Conservation (phyloP, 331 rosid species). For the Pyrus hybrid region DNA sequence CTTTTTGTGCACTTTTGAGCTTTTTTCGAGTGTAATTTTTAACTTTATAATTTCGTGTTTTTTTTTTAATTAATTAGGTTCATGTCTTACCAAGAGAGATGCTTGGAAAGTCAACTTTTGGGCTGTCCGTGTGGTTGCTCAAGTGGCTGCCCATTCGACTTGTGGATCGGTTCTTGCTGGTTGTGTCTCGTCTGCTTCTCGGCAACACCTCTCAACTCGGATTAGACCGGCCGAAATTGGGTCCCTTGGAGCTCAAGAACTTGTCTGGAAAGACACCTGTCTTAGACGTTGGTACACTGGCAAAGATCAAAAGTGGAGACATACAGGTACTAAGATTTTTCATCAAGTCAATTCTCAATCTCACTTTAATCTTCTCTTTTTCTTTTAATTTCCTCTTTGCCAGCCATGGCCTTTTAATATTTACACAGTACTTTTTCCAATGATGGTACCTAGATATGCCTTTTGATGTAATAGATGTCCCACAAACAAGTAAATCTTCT, state of each 20-base stretch:
- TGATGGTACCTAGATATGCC: neutral
- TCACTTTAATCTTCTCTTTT: neutral
- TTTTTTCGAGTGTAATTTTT: constrained; percentile 2
- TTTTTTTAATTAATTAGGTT: constrained; percentile 39
- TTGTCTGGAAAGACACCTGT: constrained; percentile 93
- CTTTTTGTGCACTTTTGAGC: neutral
- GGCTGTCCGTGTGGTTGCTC: constrained; percentile 95
- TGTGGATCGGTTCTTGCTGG: constrained; percentile 64
- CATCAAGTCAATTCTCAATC: neutral
- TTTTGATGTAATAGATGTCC: neutral
- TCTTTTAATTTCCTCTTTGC: neutral
- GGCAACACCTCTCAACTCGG: constrained; percentile 84
- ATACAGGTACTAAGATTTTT: constrained; percentile 51
- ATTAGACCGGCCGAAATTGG: constrained; percentile 77
- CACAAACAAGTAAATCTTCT: neutral
- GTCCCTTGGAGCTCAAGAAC: constrained; percentile 90
- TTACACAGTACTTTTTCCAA: neutral
- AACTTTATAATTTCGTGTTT: neutral
- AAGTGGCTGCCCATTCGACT: constrained; percentile 83
- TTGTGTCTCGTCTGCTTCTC: constrained; percentile 64
- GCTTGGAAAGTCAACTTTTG: constrained; percentile 99
- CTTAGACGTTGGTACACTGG: constrained; percentile 92
- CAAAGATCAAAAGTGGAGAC: constrained; percentile 82
- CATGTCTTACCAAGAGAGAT: constrained; percentile 96
- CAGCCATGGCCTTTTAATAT: neutral